Base-by-base conservation (phyloP, 768 basidiomycete genomes). In the Rhodotorula taiwanensis region DNA sequence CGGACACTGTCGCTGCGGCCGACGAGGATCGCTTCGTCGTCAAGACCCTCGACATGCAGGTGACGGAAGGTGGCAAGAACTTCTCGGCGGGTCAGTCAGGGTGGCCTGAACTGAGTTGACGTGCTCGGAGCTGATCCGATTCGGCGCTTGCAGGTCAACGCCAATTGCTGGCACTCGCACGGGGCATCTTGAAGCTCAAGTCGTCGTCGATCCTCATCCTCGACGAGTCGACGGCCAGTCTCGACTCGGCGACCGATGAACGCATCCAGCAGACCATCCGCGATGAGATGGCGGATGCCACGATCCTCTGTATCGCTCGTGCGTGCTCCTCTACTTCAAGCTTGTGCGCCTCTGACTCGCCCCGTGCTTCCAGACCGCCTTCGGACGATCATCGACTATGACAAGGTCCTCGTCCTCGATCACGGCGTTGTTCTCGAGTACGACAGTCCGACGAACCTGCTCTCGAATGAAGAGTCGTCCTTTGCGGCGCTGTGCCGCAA, bases 291-390 rank as follows among this genome's bases (percentile, higher is more conserved):
- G 74, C 79, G 2, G 80, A 81, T 16, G 82, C 86, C 0, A 85
- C 89, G 25, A 84, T 91, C 25, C 81, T 92, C 42, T 89, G 87
- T 14, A 89, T 91, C 60, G 89, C 89, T 6, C 89, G 89, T 76
- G 79, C 86, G 20, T 77, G 88, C 27, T 83, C 83, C 58, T 28
- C 27, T n/a, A n/a, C 18, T 33, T 18, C n/a, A 2, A n/a, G n/a
- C n/a, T n/a, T n/a, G n/a, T n/a, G n/a, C n/a, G n/a, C n/a, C n/a
- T 36, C 15, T 33, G 16, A 20, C 52, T 41, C 20, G 5, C 8
- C 14, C 18, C 28, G n/a, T 5, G 34, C 27, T 39, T 34, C 42
- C 55, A 54, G 53, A 67, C 55, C 69, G 68, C 13, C 58, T 69
- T 18, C 62, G 62, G 23, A 69, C 76, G 13, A 76, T 79, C 55